Percentiles rank a stretch among this genome's conserved stretches.
phyloP scores from a whole-genome alignment of 1,139 yeast species.

The Scheffersomyces parashehatae region DNA sequence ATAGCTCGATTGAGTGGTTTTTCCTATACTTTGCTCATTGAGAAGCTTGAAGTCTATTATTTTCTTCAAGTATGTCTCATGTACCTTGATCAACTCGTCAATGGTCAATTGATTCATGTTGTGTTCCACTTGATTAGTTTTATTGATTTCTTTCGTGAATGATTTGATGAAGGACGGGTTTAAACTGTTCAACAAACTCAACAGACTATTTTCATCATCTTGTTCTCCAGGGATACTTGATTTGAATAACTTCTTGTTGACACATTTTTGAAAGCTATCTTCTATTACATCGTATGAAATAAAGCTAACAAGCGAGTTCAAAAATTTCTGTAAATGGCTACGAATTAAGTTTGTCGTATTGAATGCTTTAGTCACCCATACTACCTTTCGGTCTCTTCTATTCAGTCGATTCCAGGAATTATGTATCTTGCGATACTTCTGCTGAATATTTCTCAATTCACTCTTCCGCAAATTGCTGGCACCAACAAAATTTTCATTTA shows the following conservation, averaged over 20 bases:
- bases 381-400: slow-evolving; percentile 21
- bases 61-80: slow-evolving; percentile 36
- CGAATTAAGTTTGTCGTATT: slow-evolving; percentile 48
- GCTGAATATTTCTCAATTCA: slow-evolving; percentile 27
- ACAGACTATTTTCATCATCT: slow-evolving; percentile 12
- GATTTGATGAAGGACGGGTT: slow-evolving; percentile 12
- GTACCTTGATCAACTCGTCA: slow-evolving; percentile 48
- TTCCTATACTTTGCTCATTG: slow-evolving; percentile 37
- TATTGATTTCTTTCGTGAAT: slow-evolving; percentile 9
- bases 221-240: slow-evolving; percentile 8
- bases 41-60: slow-evolving; percentile 44
- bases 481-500: slow-evolving; percentile 43
- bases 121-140: slow-evolving; percentile 9
- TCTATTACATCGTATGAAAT: slow-evolving; percentile 53
- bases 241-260: slow-evolving; percentile 23
- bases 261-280: slow-evolving; percentile 33
- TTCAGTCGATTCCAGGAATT: slow-evolving; percentile 11
- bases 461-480: slow-evolving; percentile 35
- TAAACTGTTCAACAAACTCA: slow-evolving; percentile 11
- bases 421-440: slow-evolving; percentile 14
- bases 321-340: slow-evolving; percentile 45
- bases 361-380: slow-evolving; percentile 32
- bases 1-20: slow-evolving; percentile 38
- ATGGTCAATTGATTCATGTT: slow-evolving; percentile 33
- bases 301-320: slow-evolving; percentile 43